A percentile compares a stretch with the other conserved stretches of the same genome.
phyloP scores from a whole-genome alignment of 345 rosid species.

The Euphorbia tirucalli region DNA sequence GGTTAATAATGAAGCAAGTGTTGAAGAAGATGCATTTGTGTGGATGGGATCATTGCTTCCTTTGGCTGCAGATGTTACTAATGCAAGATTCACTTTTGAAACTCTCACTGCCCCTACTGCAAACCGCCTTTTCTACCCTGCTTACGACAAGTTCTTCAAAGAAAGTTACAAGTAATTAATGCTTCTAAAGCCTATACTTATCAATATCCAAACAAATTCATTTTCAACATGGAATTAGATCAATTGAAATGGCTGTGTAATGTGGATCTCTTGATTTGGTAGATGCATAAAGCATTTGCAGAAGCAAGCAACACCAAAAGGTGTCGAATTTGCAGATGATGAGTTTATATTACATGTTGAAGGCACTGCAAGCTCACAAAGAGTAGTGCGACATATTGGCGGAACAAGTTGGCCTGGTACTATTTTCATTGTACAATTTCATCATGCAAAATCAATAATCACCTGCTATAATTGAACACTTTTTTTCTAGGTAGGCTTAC shows the following conservation, averaged over 20 bases:
- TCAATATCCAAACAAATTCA: too few relatives aligned
- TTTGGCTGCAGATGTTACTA: slow-evolving; percentile 57
- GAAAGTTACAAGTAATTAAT: slow-evolving; percentile 72
- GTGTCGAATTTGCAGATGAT: slow-evolving; percentile 69
- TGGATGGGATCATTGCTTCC: slow-evolving; percentile 76
- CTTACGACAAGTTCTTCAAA: slow-evolving; percentile 66
- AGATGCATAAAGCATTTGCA: slow-evolving; percentile 77
- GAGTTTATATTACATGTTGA: slow-evolving; percentile 88
- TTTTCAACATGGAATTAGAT: too few relatives aligned
- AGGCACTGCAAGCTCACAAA: slow-evolving; percentile 77
- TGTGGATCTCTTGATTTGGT: slow-evolving; percentile 1
- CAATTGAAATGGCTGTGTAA: not conserved
- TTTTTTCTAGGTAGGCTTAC: slow-evolving; percentile 75
- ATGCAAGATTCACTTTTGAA: slow-evolving; percentile 82
- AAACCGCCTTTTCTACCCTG: slow-evolving; percentile 71
- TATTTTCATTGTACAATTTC: not conserved
- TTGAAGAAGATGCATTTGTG: slow-evolving; percentile 80
- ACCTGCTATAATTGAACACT: slow-evolving; percentile 3
- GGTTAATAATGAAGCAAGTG: slow-evolving; percentile 71
- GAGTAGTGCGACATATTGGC: slow-evolving; percentile 82
- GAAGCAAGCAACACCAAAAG: slow-evolving; percentile 68
- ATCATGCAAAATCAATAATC: too few relatives aligned
- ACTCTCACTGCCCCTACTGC: slow-evolving; percentile 74
- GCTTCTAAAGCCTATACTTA: not conserved
- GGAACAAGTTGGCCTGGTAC: slow-evolving; percentile 90